Percentiles rank a stretch among this genome's conserved stretches.
Conservation (phyloP, 768 basidiomycete species). For the Filobasidium floriforme region DNA sequence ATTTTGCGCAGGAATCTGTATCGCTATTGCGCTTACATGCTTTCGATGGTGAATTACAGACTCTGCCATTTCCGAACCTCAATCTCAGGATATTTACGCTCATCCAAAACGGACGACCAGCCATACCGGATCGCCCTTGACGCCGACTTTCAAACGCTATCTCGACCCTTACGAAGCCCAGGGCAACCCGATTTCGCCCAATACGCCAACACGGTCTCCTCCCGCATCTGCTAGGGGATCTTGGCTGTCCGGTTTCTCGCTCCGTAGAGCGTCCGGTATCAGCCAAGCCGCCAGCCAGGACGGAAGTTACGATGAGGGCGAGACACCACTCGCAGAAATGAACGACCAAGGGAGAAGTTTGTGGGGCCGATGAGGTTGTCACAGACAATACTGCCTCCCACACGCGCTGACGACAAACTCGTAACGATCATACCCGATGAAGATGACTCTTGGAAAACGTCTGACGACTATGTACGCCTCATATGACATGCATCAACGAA, state of each 20-base stretch:
- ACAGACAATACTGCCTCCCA: no score
- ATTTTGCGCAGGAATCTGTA: background rate
- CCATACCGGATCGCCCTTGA: background rate
- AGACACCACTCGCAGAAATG: background rate
- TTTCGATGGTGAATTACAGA: conserved; percentile 14
- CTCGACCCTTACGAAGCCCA: conserved; percentile 3
- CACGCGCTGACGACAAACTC: no score
- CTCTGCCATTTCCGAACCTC: background rate
- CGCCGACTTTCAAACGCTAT: conserved; percentile 3
- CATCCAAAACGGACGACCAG: background rate
- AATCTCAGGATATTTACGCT: conserved; percentile 6
- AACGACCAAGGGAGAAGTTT: background rate
- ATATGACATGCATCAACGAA: no score
- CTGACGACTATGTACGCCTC: no score
- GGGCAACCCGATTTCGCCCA: background rate
- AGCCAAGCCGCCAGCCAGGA: conserved; percentile 1
- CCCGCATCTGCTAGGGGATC: background rate
- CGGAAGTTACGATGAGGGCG: background rate
- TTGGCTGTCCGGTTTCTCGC: background rate
- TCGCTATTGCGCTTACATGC: background rate
- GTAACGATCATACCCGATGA: no score
- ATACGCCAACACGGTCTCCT: background rate
- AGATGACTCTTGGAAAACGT: no score
- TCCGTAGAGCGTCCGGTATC: background rate
- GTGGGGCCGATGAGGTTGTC: background rate